These are phyloP conservation scores for Psidium friedrichsthalianum DNA, from an alignment of 345 rosid species.

Conservation along the genomic window DNA sequence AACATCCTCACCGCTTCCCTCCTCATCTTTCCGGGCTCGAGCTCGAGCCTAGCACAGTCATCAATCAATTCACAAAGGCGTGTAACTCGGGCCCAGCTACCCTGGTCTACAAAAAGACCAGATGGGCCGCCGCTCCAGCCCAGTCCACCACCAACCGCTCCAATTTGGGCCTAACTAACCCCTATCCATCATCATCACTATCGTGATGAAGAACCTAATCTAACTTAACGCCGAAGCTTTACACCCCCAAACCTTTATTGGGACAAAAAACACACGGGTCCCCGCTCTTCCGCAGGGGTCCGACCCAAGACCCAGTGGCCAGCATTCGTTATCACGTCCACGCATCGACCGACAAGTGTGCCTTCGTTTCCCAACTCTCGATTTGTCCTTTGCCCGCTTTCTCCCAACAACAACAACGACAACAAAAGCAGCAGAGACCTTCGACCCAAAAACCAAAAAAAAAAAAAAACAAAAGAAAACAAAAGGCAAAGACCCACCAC, in stretches of 20 bases:
- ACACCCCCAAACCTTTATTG: too few relatives aligned
- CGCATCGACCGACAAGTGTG: conserved; percentile 13
- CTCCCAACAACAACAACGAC: not conserved
- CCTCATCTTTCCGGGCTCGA: not conserved
- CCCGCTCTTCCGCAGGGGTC: not conserved
- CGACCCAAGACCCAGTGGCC: not conserved
- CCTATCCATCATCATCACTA: not conserved
- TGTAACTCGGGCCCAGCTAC: not conserved
- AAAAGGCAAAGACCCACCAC: not conserved
- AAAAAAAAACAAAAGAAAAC: too few relatives aligned
- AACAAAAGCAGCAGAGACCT: not conserved
- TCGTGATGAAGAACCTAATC: not conserved
- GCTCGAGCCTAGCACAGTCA: not conserved
- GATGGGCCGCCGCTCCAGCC: not conserved
- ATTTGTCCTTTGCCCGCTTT: not conserved
- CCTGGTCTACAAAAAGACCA: not conserved
- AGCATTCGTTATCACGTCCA: not conserved
- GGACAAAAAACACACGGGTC: not conserved
- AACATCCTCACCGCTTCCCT: not conserved
- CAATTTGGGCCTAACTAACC: not conserved
- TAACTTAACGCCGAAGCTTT: not conserved
- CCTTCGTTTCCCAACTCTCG: not conserved
- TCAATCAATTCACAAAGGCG: not conserved
- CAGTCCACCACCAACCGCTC: not conserved
- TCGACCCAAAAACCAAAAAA: too few relatives aligned